Percentiles rank a stretch among this genome's conserved stretches.
Conservation (phyloP, 768 basidiomycete genomes). For the Leccinum obscurum region DNA sequence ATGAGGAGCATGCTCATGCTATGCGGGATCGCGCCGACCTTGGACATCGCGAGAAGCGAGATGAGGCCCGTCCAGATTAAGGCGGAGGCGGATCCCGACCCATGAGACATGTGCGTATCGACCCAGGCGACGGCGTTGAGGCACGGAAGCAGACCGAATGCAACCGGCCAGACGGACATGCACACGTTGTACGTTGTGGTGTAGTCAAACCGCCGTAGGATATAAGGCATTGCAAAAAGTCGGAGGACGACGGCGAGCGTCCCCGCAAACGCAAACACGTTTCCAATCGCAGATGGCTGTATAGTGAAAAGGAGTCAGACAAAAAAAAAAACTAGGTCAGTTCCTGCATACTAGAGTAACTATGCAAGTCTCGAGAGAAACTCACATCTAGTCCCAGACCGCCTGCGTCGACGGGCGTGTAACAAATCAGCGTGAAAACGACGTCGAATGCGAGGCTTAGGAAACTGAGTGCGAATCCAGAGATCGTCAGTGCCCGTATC, state of each 20-base stretch:
- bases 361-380: constrained; percentile 14
- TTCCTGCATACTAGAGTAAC: neutral
- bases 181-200: constrained; percentile 42
- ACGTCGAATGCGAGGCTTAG: constrained; percentile 56
- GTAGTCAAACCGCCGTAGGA: constrained; percentile 43
- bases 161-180: constrained; percentile 54
- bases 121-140: constrained; percentile 49
- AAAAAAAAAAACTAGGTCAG: neutral
- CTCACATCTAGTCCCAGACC: constrained; percentile 56
- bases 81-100: neutral
- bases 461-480: constrained; percentile 45
- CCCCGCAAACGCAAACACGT: constrained; percentile 54
- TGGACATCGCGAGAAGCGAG: neutral
- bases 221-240: constrained; percentile 50
- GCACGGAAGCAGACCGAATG: constrained; percentile 48
- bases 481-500: constrained; percentile 51
- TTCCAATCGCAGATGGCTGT: constrained; percentile 57
- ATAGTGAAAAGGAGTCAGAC: neutral
- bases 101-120: constrained; percentile 3
- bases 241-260: constrained; percentile 48
- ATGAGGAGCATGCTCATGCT: neutral
- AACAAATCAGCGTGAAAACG: constrained; percentile 66
- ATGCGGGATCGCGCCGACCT: neutral
- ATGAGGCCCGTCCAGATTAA: neutral
- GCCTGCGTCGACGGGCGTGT: constrained; percentile 53